Conservation (phyloP, 345 rosid species). For the Conringia planisiliqua region DNA sequence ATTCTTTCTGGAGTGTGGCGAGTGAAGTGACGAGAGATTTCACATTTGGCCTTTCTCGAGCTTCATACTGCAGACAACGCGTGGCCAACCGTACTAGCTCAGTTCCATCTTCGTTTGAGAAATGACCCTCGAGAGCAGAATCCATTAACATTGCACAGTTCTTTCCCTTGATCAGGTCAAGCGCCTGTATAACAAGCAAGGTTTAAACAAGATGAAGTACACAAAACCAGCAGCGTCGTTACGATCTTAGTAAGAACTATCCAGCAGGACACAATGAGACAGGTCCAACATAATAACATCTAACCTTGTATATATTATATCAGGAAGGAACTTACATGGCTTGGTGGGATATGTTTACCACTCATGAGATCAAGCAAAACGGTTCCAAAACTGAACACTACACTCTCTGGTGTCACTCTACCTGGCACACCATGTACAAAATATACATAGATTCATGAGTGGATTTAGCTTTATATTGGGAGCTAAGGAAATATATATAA, state of each 20-base stretch:
- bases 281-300: neutral
- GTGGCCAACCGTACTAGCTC: constrained; percentile 85
- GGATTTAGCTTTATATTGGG: neutral
- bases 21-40: constrained; percentile 80
- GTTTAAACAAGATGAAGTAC: constrained; percentile 11
- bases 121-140: constrained; percentile 89
- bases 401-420: constrained; percentile 92
- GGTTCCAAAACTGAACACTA: constrained; percentile 96
- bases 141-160: constrained; percentile 92
- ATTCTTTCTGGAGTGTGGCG: constrained; percentile 75
- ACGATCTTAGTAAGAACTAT: neutral
- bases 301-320: neutral
- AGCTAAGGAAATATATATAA: neutral
- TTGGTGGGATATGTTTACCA: constrained; percentile 98
- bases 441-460: neutral
- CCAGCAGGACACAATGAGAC: neutral
- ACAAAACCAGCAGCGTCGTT: neutral
- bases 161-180: constrained; percentile 85
- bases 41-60: constrained; percentile 94
- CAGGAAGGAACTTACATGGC: constrained; percentile 61
- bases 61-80: constrained; percentile 94
- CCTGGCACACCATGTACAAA: constrained; percentile 47
- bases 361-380: constrained; percentile 92
- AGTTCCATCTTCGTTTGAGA: constrained; percentile 90
- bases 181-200: constrained; percentile 60